A percentile compares a stretch with the other conserved stretches of the same genome.
These are phyloP conservation scores for Chalaropsis thielavioides DNA, from an alignment of 2,329 filamentous ascomycete species.

Conservation along the genomic window DNA sequence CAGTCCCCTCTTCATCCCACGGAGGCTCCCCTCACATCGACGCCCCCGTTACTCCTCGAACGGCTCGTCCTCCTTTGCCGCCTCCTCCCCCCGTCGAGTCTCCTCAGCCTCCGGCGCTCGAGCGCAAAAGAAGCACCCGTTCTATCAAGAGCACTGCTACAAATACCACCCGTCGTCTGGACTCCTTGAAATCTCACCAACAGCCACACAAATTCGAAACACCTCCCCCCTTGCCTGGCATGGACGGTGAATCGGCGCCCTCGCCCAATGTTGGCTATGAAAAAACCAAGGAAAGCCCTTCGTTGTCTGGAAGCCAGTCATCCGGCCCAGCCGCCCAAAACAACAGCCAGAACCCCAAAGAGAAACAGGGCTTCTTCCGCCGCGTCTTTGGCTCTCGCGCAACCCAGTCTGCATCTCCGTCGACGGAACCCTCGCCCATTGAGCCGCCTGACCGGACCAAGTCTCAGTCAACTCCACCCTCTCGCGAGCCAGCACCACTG, in stretches of 20 bases:
- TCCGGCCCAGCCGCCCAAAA: conserved; percentile 25
- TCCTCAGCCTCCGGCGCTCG: conserved; percentile 30
- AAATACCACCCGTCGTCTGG: conserved; percentile 10
- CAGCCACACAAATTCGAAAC: neutral
- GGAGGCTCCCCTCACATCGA: conserved; percentile 17
- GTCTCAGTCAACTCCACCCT: conserved; percentile 32
- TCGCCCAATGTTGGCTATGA: conserved; percentile 45
- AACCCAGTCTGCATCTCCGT: conserved; percentile 22
- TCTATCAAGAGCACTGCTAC: conserved; percentile 34
- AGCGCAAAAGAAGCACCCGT: conserved; percentile 43
- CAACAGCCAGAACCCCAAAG: conserved; percentile 39
- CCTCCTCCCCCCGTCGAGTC: conserved; percentile 7
- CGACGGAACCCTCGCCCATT: conserved; percentile 22
- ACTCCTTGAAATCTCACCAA: neutral
- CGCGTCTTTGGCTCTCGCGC: conserved; percentile 71
- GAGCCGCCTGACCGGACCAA: conserved; percentile 23
- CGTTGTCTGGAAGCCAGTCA: conserved; percentile 31
- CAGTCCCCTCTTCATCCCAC: conserved; percentile 8
- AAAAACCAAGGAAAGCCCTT: conserved; percentile 40
- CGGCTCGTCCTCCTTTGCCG: neutral
- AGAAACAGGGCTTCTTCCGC: conserved; percentile 79
- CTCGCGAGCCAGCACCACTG: conserved; percentile 32
- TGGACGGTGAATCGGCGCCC: conserved; percentile 39
- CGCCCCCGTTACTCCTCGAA: conserved; percentile 6
- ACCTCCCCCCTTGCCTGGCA: conserved; percentile 21